phyloP scores from a whole-genome alignment of 768 basidiomycete genomes.

The Pluteus cervinus region DNA sequence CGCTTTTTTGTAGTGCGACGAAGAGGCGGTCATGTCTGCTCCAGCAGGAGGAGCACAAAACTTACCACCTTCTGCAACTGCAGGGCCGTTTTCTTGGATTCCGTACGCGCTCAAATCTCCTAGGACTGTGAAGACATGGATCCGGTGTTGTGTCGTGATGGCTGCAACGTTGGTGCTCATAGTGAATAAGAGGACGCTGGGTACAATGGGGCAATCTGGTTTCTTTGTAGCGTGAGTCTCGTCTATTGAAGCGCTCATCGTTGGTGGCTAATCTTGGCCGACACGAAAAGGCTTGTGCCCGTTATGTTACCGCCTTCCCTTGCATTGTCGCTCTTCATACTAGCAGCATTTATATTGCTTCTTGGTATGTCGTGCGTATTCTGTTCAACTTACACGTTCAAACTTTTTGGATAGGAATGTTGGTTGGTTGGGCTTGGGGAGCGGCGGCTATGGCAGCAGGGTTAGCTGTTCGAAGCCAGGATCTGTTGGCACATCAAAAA shows the following conservation, averaged over 20 bases:
- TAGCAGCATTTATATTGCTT: slow-evolving; percentile 26
- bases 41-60: too few relatives aligned
- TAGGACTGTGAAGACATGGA: slow-evolving; percentile 33
- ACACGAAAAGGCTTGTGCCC: slow-evolving; percentile 33
- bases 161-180: slow-evolving; percentile 27
- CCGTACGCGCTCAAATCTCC: slow-evolving; percentile 24
- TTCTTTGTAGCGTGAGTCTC: slow-evolving; percentile 32
- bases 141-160: slow-evolving; percentile 29
- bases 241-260: too few relatives aligned
- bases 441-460: slow-evolving; percentile 37
- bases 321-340: slow-evolving; percentile 30
- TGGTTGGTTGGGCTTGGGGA: slow-evolving; percentile 42
- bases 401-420: slow-evolving; percentile 24
- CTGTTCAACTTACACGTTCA: neutral
- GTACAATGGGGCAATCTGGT: slow-evolving; percentile 33
- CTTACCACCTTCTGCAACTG: too few relatives aligned
- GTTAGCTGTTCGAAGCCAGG: slow-evolving; percentile 26
- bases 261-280: too few relatives aligned
- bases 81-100: slow-evolving; percentile 26
- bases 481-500: slow-evolving; percentile 26
- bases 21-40: too few relatives aligned
- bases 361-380: slow-evolving; percentile 18
- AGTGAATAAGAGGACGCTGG: slow-evolving; percentile 23
- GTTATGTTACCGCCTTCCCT: slow-evolving; percentile 33
- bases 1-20: too few relatives aligned